phyloP scores from a whole-genome alignment of 73 alveolate species.

The Loxodes magnus region DNA sequence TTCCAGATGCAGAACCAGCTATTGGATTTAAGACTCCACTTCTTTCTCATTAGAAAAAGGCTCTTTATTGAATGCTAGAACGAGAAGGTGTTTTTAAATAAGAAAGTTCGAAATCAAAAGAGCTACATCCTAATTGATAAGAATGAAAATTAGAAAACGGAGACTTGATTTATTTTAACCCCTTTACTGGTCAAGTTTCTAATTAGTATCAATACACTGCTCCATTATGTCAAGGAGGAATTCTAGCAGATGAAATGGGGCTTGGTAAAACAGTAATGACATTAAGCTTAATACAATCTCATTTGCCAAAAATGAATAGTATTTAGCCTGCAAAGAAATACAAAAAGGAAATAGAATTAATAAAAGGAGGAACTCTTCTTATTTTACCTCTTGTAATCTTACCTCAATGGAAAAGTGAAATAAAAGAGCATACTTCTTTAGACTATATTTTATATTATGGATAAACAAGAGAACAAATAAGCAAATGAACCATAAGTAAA shows the following conservation, averaged over 20 bases:
- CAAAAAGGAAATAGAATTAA: background rate
- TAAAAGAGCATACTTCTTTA: conserved; percentile 17
- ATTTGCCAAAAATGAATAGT: conserved; percentile 2
- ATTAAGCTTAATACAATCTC: conserved; percentile 25
- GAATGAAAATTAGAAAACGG: conserved; percentile 17
- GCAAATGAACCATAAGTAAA: conserved; percentile 9
- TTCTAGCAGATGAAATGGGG: conserved; percentile 72
- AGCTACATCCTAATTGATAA: conserved; percentile 39
- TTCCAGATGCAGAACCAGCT: conserved; percentile 21
- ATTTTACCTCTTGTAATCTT: conserved; percentile 28
- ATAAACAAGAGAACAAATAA: background rate
- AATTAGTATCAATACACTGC: conserved; percentile 19
- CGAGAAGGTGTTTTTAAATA: conserved; percentile 29
- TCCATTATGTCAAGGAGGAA: conserved; percentile 43
- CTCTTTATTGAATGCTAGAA: conserved; percentile 37
- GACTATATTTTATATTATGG: conserved; percentile 4
- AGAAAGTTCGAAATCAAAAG: background rate
- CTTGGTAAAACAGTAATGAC: conserved; percentile 62
- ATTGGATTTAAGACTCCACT: conserved; percentile 12
- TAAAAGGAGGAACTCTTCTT: conserved; percentile 39
- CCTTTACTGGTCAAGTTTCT: conserved; percentile 33
- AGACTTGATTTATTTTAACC: conserved; percentile 20
- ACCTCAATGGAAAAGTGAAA: conserved; percentile 33
- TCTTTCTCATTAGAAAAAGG: conserved; percentile 25
- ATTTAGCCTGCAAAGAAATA: background rate